A percentile compares a stretch with the other conserved stretches of the same genome.
phyloP scores from a whole-genome alignment of 495 filamentous ascomycete species.

The Thermochaetoides thermophila region DNA sequence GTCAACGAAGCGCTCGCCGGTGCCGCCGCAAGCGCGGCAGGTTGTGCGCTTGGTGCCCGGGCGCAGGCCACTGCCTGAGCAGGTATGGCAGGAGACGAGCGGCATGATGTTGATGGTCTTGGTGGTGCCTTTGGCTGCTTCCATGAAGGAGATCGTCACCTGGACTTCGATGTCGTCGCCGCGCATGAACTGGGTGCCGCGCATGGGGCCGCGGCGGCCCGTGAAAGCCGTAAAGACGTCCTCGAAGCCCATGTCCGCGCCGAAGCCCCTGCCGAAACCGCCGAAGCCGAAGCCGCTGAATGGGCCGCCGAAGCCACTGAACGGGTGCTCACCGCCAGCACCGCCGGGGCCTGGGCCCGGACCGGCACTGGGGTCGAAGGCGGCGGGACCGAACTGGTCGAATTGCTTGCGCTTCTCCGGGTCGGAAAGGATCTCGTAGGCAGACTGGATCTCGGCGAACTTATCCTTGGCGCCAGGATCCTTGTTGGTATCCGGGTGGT shows the following conservation, averaged over 20 bases:
- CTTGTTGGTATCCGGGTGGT: constrained; percentile 95
- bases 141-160: constrained; percentile 84
- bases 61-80: constrained; percentile 72
- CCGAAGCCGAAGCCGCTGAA: constrained; percentile 44
- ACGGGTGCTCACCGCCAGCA: constrained; percentile 48
- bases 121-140: constrained; percentile 75
- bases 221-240: constrained; percentile 85
- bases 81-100: constrained; percentile 62
- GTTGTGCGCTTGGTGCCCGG: constrained; percentile 51
- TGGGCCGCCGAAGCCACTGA: constrained; percentile 49
- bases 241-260: constrained; percentile 79
- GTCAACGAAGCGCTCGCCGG: constrained; percentile 75
- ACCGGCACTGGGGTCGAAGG: constrained; percentile 65
- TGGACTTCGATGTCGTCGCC: constrained; percentile 93
- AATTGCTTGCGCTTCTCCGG: constrained; percentile 81
- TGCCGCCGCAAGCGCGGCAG: constrained; percentile 72
- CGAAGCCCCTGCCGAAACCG: constrained; percentile 44
- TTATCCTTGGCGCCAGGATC: constrained; percentile 81
- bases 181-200: constrained; percentile 54
- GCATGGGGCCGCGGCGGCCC: constrained; percentile 43
- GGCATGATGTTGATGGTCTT: constrained; percentile 71
- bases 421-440: constrained; percentile 87
- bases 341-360: constrained; percentile 50
- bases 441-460: constrained; percentile 78
- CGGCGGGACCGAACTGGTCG: constrained; percentile 77